Percentiles rank a stretch among this genome's conserved stretches.
These are phyloP conservation scores for Aspergillus taichungensis DNA, from an alignment of 495 filamentous ascomycete genomes.

Conservation along the genomic window DNA sequence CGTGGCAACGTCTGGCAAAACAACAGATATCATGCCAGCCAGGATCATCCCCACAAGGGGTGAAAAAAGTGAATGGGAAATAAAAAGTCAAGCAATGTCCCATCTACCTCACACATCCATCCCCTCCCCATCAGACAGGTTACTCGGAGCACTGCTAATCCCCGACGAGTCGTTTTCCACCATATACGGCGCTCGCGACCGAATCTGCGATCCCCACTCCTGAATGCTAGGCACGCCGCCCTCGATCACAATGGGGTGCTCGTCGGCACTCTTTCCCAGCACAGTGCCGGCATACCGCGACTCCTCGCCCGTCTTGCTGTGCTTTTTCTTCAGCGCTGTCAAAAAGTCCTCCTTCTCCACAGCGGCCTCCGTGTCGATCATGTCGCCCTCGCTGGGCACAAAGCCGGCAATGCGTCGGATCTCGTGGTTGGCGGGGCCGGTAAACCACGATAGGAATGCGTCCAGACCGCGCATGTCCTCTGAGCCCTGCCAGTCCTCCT, in stretches of 20 bases:
- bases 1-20: no score
- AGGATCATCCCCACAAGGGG: not conserved
- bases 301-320: constrained; percentile 75
- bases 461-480: constrained; percentile 71
- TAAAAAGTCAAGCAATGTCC: not conserved
- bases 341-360: constrained; percentile 64
- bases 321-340: constrained; percentile 70
- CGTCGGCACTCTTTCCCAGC: constrained; percentile 60
- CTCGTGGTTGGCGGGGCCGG: constrained; percentile 56
- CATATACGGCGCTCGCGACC: constrained; percentile 22
- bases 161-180: constrained; percentile 30
- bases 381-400: constrained; percentile 34
- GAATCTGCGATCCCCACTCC: constrained; percentile 49
- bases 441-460: constrained; percentile 65
- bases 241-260: constrained; percentile 59
- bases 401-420: constrained; percentile 61
- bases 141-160: constrained; percentile 37
- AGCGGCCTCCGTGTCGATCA: constrained; percentile 33
- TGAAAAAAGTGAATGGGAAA: not conserved
- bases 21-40: not conserved
- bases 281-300: constrained; percentile 72
- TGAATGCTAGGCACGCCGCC: constrained; percentile 60
- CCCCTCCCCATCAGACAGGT: constrained; percentile 30
- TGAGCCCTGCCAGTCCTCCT: constrained; percentile 48
- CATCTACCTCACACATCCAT: constrained; percentile 29